Conservation (phyloP, 768 basidiomycete species). For the Myochromella boudieri region DNA sequence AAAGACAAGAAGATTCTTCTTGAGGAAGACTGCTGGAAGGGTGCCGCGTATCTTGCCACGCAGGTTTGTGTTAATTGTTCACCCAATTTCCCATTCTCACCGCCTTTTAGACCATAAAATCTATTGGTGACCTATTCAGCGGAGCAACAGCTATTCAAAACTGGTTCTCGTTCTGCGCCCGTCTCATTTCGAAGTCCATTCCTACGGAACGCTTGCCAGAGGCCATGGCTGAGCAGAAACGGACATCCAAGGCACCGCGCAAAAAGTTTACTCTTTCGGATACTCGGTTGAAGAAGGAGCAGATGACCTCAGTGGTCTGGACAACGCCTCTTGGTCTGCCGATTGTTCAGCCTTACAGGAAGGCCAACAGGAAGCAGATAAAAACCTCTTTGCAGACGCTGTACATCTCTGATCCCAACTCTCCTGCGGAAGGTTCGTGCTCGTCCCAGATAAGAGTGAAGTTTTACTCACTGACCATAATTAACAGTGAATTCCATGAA, state of each 20-base stretch:
- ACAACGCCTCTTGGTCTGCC: slow-evolving; percentile 94
- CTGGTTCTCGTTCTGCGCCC: slow-evolving; percentile 84
- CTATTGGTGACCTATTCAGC: slow-evolving; percentile 91
- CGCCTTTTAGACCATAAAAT: slow-evolving; percentile 54
- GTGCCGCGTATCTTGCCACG: slow-evolving; percentile 79
- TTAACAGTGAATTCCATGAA: slow-evolving; percentile 78
- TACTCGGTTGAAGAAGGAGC: slow-evolving; percentile 68
- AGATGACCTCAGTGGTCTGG: slow-evolving; percentile 97
- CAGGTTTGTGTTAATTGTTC: slow-evolving; percentile 41
- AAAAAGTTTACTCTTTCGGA: slow-evolving; percentile 23
- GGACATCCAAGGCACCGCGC: slow-evolving; percentile 7
- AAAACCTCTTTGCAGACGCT: slow-evolving; percentile 84
- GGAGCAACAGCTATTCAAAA: slow-evolving; percentile 89
- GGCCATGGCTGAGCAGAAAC: slow-evolving; percentile 28
- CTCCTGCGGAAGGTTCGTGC: slow-evolving; percentile 60
- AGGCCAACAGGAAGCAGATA: slow-evolving; percentile 78
- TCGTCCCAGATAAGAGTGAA: not conserved
- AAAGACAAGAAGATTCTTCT: slow-evolving; percentile 72
- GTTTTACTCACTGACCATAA: slow-evolving; percentile 5
- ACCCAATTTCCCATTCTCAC: slow-evolving; percentile 1
- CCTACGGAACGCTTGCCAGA: slow-evolving; percentile 65
- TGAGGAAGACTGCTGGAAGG: slow-evolving; percentile 69
- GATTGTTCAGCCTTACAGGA: slow-evolving; percentile 95
- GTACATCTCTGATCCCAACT: slow-evolving; percentile 84
- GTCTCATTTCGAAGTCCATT: slow-evolving; percentile 84